Evolutionary conservation across 345 rosid species (phyloP), one percentile per base, ranked within the genome.

Genomic region (Heritiera littoralis): DNA sequence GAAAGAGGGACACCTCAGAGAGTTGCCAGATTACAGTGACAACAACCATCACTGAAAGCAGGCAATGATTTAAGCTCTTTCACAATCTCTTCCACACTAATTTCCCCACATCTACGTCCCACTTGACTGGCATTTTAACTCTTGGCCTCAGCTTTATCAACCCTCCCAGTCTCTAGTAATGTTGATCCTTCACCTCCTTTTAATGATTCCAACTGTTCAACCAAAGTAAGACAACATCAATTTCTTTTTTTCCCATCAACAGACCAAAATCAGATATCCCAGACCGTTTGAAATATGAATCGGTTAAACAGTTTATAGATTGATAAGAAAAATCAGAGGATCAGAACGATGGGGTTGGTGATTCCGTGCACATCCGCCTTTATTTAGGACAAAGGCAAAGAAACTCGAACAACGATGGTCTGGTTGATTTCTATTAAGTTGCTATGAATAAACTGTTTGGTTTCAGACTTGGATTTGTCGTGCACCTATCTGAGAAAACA

Each of bases 11-110:
- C 78, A 89, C 87, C 80, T 95, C 93, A 3, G 99, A 93, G 43
- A 91, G 70, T 81, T 93, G 98, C 97, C 99, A 95, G 11, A 87
- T 72, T 18, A 89, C 40, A 5, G 97, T 91, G 40, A 95, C 84
- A 43, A 89, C 84, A 77, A 93, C 91, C 92, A 90, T 66, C 74
- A 74, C 84, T 5, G 97, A 91, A 51, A 95, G 86, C 7, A 95
- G 90, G 77, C 92, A 80, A 76, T 95, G 97, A 0, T 77, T 74
- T 85, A 40, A 95, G 88, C 86, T 90, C 97, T 74, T 91, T 90
- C 7, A 80, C 80, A 52, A 93, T 74, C 79, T 90, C 92, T 63
- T 90, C 91, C 7, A 79, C 56, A 1, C 49, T 75, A 9, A 71
- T 83, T 69, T 66, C 52, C 40, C 23, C 67, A 10, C 75, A 13